phyloP scores from a whole-genome alignment of 768 basidiomycete species.

The Filobasidium wieringae region DNA sequence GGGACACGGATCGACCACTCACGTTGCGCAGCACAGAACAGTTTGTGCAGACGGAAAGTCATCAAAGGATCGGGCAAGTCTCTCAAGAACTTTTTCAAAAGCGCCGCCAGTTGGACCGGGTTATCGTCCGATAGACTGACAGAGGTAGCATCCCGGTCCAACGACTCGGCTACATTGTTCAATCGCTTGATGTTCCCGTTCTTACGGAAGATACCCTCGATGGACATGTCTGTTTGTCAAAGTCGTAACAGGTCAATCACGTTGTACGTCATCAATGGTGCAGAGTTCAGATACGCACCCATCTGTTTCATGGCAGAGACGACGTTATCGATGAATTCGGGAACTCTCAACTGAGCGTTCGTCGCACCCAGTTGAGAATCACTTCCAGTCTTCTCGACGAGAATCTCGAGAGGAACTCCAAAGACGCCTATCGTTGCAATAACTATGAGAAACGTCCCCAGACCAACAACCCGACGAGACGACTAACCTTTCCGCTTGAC shows the following conservation, averaged over 20 bases:
- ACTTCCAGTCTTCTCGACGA: slow-evolving; percentile 89
- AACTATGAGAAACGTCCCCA: not conserved
- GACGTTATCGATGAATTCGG: slow-evolving; percentile 96
- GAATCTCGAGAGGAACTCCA: slow-evolving; percentile 76
- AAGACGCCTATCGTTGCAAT: slow-evolving; percentile 60
- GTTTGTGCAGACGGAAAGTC: slow-evolving; percentile 81
- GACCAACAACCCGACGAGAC: not conserved
- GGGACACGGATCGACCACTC: slow-evolving; percentile 31
- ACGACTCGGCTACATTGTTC: slow-evolving; percentile 77
- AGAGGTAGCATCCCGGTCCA: slow-evolving; percentile 83
- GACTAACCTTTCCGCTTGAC: slow-evolving; percentile 52
- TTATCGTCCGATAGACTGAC: slow-evolving; percentile 91
- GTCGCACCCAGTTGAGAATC: slow-evolving; percentile 88
- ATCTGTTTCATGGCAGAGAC: slow-evolving; percentile 98
- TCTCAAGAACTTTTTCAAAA: slow-evolving; percentile 92
- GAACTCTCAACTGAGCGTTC: slow-evolving; percentile 68
- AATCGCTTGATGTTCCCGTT: slow-evolving; percentile 92
- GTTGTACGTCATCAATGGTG: not conserved
- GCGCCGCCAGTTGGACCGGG: slow-evolving; percentile 88
- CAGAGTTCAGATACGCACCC: slow-evolving; percentile 51
- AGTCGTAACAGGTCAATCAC: not conserved
- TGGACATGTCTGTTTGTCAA: slow-evolving; percentile 69
- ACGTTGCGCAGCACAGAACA: slow-evolving; percentile 83
- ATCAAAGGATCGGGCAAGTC: slow-evolving; percentile 92
- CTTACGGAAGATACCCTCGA: slow-evolving; percentile 97